A percentile compares a stretch with the other conserved stretches of the same genome.
Evolutionary conservation across 2,329 filamentous ascomycete species (phyloP).

Genomic region (Aspergillus sclerotialis): DNA sequence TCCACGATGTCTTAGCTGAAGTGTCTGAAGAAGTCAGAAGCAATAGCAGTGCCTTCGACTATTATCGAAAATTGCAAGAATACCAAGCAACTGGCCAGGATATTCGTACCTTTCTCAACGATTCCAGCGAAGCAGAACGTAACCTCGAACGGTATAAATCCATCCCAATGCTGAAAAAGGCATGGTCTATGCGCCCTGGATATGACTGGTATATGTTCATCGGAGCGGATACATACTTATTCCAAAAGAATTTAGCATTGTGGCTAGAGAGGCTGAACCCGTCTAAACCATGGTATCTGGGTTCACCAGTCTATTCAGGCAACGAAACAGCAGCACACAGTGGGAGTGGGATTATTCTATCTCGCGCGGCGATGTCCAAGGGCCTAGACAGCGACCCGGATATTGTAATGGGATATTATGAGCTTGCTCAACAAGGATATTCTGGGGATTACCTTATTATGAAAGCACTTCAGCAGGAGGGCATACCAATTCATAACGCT

Average conservation of each 20-base stretch:
- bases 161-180: constrained; percentile 52
- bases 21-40: constrained; percentile 34
- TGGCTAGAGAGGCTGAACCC: constrained; percentile 44
- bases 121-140: constrained; percentile 38
- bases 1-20: constrained; percentile 27
- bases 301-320: constrained; percentile 41
- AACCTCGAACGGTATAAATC: constrained; percentile 58
- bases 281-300: constrained; percentile 42
- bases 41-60: constrained; percentile 45
- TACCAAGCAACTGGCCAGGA: constrained; percentile 43
- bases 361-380: constrained; percentile 45
- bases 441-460: constrained; percentile 50
- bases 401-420: constrained; percentile 44
- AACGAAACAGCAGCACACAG: constrained; percentile 48
- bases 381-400: constrained; percentile 39
- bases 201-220: constrained; percentile 56
- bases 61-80: constrained; percentile 34
- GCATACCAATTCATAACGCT: constrained; percentile 33
- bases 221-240: constrained; percentile 53
- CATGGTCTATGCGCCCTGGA: constrained; percentile 43
- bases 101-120: constrained; percentile 31
- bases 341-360: constrained; percentile 47
- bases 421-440: constrained; percentile 34
- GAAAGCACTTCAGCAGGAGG: constrained; percentile 43
- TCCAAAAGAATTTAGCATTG: constrained; percentile 46